Evolutionary conservation across 495 filamentous ascomycete genomes (phyloP), one percentile per base, ranked within the genome.

Genomic region (Articulospora tetracladia): DNA sequence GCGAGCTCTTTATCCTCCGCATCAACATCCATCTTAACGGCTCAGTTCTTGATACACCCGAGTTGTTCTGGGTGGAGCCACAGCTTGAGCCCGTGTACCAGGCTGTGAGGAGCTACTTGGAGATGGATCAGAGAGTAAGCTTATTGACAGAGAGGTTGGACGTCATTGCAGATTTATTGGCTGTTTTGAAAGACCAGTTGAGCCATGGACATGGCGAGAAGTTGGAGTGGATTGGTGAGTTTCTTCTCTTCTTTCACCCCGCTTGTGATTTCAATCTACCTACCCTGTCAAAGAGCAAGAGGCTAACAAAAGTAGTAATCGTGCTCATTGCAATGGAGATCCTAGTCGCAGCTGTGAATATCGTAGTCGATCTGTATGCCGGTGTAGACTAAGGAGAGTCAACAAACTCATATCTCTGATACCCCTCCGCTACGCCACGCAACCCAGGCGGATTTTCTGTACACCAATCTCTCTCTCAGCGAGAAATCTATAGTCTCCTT

Each of bases 11-110:
- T 73, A 98, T 98, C 67, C 74, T 98, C 12, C 83, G 93, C 26
- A 98, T 98, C 76, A 96, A 93, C 68, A 96, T 98, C 68, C 96
- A 98, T 75, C 80, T 98, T 13, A 96, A 98, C 72, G 95, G 95
- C 36, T 92, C 87, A 25, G 92, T 98, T 12, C 86, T 98, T n/a
- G 94, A 98, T 65, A 93, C 92, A 10, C 94, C 94, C 1, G 94
- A 98, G 71, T 80, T 98, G 22, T 97, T 98, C 83, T 98, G 94
- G 94, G 90, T 92, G 41, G 94, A 98, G 73, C 94, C 94, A 15
- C 92, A 96, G 69, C 79, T 98, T 19, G 94, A 98, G 65, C 94
- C 94, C 30, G 84, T 98, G 20, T 98, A 98, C 69, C 88, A 92
- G 67, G 94, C 94, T 41, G 93, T 97, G 44, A 82, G 95, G 47